Evolutionary conservation across 1,284 basidiomycete genomes (phyloP), one percentile per base, ranked within the genome.

Genomic region (Paramarasmius palmivorus): DNA sequence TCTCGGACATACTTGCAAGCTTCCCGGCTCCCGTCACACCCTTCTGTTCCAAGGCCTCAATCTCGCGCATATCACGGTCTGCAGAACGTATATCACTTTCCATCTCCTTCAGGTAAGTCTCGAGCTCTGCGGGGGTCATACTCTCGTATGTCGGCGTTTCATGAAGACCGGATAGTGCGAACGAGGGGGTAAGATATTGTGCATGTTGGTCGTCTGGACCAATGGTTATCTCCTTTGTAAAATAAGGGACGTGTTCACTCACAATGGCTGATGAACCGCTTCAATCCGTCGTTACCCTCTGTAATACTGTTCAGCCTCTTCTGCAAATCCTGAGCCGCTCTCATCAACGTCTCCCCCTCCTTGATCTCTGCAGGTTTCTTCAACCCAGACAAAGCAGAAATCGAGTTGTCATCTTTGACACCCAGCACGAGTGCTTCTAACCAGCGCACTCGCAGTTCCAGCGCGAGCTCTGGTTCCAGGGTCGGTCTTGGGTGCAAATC

Each of bases 21-120:
- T 84, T 87, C 4, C 88, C 89, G 1, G 88, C 85, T 15, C 79
- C 80, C 7, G 83, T 77, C 7, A 89, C 83, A 36, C 88, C 88
- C 59, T 82, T 86, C 61, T 78, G 77, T 57, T 88, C 84, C 42
- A 92, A 68, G 12, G 74, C 65, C 53, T 84, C 83, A 40, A 92
- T 88, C 64, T 92, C 89, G 25, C 79, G 78, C 75, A 91, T 80
- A 60, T 91, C 89, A 9, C 87, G 79, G 59, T 92, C 90, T 10
- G 88, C 89, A 35, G 83, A 79, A 19, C 88, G 86, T 50, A 92
- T 83, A 50, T 92, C 90, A 8, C 82, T 79, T 57, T 92, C 90
- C 82, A 92, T 88, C 61, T 92, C 90, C 0, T 77, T 67, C 12
- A 92, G 67, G 50, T 88, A 76, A 0, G 84, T 83, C 39, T 88